Evolutionary conservation across 495 filamentous ascomycete species (phyloP).

Genomic region (Evernia prunastri): DNA sequence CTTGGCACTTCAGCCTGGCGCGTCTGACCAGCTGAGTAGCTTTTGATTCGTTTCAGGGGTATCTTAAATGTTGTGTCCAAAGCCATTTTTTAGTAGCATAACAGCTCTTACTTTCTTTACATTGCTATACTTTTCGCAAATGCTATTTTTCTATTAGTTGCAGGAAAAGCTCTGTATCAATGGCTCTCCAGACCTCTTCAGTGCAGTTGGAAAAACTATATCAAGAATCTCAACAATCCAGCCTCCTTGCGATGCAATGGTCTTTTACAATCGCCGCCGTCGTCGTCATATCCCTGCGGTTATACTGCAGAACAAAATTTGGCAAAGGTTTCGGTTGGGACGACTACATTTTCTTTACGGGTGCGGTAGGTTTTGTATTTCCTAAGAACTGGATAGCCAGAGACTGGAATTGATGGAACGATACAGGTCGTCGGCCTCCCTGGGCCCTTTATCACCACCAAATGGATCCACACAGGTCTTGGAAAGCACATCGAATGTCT

Average conservation of each 20-base stretch:
- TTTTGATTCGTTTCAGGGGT: too few species aligned
- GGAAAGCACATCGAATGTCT: constrained; percentile 14
- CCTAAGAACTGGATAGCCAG: background rate
- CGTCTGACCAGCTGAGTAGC: too few species aligned
- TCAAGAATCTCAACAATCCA: background rate
- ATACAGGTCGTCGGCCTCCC: background rate
- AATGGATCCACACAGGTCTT: constrained; percentile 12
- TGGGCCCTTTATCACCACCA: background rate
- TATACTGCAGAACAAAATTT: background rate
- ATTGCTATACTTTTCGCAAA: background rate
- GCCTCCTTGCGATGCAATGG: background rate
- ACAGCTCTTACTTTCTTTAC: background rate
- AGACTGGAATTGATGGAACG: background rate
- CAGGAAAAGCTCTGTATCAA: background rate
- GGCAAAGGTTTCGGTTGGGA: background rate
- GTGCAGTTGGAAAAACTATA: background rate
- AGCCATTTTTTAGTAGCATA: background rate
- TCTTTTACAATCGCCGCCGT: background rate
- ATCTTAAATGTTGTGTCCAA: too few species aligned
- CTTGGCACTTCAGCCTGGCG: too few species aligned
- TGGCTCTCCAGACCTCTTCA: background rate
- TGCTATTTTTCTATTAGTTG: background rate
- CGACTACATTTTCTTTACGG: background rate
- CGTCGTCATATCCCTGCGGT: background rate
- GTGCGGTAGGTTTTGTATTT: background rate